Percentiles rank a stretch among this genome's conserved stretches.
phyloP scores from a whole-genome alignment of 768 basidiomycete species.

The Suillus sp. region DNA sequence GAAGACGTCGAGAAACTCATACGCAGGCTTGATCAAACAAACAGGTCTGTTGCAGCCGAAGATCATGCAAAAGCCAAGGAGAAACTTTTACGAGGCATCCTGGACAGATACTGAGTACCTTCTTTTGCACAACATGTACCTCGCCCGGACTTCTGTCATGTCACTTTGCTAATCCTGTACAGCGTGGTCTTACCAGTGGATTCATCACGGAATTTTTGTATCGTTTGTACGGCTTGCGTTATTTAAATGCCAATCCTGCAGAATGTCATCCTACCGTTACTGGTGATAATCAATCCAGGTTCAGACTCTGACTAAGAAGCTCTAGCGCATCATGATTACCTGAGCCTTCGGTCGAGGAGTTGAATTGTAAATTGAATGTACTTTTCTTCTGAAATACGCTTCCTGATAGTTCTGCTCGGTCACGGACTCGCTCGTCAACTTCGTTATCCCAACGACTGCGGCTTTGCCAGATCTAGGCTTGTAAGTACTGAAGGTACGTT shows the following conservation, averaged over 20 bases:
- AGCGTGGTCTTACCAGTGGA: not conserved
- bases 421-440: not conserved
- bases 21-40: constrained; percentile 53
- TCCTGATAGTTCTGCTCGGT: not conserved
- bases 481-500: not conserved
- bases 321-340: not conserved
- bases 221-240: not conserved
- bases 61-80: constrained; percentile 37
- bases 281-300: not conserved
- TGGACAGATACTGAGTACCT: constrained; percentile 33
- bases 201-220: not conserved
- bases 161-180: not conserved
- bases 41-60: constrained; percentile 40
- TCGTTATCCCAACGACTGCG: not conserved
- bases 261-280: not conserved
- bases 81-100: constrained; percentile 36
- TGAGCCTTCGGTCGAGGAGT: not conserved
- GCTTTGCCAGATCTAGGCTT: not conserved
- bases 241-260: not conserved
- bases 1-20: constrained; percentile 54
- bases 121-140: constrained; percentile 1
- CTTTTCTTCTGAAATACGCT: not conserved
- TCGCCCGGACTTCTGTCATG: constrained; percentile 1
- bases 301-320: not conserved
- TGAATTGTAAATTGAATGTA: not conserved